Evolutionary conservation across 2,329 filamentous ascomycete genomes (phyloP).

Genomic region (Fusarium sp.): DNA sequence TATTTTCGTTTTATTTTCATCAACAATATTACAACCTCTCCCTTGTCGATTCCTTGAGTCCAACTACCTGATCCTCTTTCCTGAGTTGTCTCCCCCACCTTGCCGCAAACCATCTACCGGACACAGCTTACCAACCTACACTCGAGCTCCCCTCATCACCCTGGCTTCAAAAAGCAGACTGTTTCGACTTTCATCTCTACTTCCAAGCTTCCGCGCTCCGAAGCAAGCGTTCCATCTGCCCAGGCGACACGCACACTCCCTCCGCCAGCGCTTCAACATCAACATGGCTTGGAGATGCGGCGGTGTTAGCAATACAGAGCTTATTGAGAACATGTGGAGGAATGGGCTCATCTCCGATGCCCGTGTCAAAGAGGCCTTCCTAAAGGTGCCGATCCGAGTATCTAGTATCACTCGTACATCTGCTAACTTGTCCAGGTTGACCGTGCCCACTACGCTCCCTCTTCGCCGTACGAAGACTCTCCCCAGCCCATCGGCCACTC

Average conservation of each 20-base stretch:
- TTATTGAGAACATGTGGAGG: conserved; percentile 83
- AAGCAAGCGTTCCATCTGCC: conserved; percentile 9
- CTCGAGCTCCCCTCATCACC: conserved; percentile 10
- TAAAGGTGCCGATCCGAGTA: conserved; percentile 66
- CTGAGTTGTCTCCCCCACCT: neutral
- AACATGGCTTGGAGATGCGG: conserved; percentile 93
- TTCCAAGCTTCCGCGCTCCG: neutral
- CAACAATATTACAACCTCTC: neutral
- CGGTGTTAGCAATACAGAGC: conserved; percentile 79
- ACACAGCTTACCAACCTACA: neutral
- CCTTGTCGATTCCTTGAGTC: too few species aligned
- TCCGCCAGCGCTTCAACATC: conserved; percentile 31
- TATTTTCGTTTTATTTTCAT: neutral
- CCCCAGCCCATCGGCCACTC: conserved; percentile 70
- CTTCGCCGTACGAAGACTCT: conserved; percentile 76
- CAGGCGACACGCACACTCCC: conserved; percentile 10
- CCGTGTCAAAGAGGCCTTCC: conserved; percentile 84
- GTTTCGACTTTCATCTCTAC: neutral
- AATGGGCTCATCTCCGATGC: conserved; percentile 81
- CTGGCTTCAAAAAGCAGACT: conserved; percentile 32
- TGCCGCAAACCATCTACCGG: neutral
- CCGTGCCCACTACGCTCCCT: conserved; percentile 85
- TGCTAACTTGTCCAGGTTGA: conserved; percentile 75
- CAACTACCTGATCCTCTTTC: neutral
- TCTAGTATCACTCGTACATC: fast-evolving